Evolutionary conservation across 371 early-diverging fungal genomes (phyloP).

Genomic region (Mortierella sp.): DNA sequence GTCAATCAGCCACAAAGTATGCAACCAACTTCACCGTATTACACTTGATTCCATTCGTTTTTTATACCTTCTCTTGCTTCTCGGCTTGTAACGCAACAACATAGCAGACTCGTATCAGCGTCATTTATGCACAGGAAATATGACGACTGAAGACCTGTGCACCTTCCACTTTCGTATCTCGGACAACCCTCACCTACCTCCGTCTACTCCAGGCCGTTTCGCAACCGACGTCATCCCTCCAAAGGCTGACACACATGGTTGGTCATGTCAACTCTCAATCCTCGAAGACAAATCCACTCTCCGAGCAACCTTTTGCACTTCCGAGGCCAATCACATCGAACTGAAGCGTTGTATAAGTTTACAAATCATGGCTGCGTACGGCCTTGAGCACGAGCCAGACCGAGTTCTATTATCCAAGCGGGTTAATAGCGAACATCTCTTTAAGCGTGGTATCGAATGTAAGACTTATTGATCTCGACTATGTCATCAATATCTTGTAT

Average conservation of each 20-base stretch:
- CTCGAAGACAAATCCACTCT: constrained; percentile 29
- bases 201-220: neutral
- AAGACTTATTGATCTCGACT: neutral
- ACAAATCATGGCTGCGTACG: constrained; percentile 16
- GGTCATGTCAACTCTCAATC: constrained; percentile 33
- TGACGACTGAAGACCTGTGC: constrained; percentile 10
- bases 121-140: neutral
- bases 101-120: no score
- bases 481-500: neutral
- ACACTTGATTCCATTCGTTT: no score
- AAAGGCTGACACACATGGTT: constrained; percentile 19
- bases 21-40: no score
- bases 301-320: constrained; percentile 15
- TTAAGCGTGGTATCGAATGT: constrained; percentile 36
- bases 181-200: neutral
- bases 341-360: constrained; percentile 21
- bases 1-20: no score
- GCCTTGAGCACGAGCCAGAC: neutral
- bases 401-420: constrained; percentile 20
- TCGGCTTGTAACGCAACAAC: neutral
- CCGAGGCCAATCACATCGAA: neutral
- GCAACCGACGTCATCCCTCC: neutral
- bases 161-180: constrained; percentile 42
- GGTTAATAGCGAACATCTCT: constrained; percentile 28
- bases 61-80: neutral